These are phyloP conservation scores for Colletotrichum sansevieriae DNA, from an alignment of 2,329 filamentous ascomycete species.

Conservation along the genomic window DNA sequence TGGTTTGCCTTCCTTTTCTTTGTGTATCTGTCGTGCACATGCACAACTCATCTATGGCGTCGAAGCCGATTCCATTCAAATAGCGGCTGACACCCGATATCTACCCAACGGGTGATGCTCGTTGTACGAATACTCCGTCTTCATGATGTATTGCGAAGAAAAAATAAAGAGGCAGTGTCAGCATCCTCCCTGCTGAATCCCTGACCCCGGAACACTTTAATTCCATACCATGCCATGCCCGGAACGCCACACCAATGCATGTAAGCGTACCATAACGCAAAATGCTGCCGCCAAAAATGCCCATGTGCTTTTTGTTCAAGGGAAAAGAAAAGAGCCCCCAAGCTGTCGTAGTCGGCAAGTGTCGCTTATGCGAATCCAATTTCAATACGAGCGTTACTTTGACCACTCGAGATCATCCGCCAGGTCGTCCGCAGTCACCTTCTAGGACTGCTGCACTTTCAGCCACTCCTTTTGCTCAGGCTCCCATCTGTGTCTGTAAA, in stretches of 20 bases:
- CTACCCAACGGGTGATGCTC: slow-evolving; percentile 18
- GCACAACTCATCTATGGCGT: not conserved
- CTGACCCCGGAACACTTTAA: slow-evolving; percentile 27
- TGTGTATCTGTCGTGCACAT: slow-evolving; percentile 10
- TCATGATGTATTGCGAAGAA: slow-evolving; percentile 22
- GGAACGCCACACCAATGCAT: slow-evolving; percentile 33
- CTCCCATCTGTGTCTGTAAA: slow-evolving; percentile 71
- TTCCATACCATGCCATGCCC: slow-evolving; percentile 27
- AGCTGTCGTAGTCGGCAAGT: not conserved
- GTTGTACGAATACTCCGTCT: slow-evolving; percentile 15
- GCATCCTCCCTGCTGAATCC: slow-evolving; percentile 20
- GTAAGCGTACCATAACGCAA: slow-evolving; percentile 25
- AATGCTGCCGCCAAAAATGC: slow-evolving; percentile 18
- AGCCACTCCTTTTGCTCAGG: slow-evolving; percentile 71
- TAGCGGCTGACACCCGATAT: not conserved
- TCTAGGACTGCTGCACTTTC: slow-evolving; percentile 49
- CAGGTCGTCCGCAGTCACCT: not conserved
- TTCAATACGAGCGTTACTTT: slow-evolving; percentile 2
- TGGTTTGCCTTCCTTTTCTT: not conserved
- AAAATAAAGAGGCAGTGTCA: slow-evolving; percentile 6
- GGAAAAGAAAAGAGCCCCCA: not conserved
- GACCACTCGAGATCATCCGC: not conserved
- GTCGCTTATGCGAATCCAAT: slow-evolving; percentile 9
- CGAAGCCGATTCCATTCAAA: not conserved
- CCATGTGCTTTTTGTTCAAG: slow-evolving; percentile 1